phyloP scores from a whole-genome alignment of 2,329 filamentous ascomycete species.

The Paraconiothyrium sp. region DNA sequence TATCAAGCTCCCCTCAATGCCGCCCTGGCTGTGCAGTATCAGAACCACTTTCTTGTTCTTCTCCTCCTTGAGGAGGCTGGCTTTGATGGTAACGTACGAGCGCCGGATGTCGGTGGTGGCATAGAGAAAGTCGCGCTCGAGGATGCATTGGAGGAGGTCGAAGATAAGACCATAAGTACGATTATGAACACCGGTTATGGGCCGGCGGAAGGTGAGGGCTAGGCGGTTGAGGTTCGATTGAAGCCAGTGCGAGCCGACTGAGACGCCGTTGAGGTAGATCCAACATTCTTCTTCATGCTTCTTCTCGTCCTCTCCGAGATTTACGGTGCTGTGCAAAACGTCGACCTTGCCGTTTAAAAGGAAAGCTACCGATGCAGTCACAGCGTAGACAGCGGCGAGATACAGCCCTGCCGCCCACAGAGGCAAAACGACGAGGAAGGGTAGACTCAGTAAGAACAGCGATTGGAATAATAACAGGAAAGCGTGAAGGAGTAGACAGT shows the following conservation, averaged over 20 bases:
- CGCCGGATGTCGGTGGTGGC: slow-evolving; percentile 70
- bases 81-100: slow-evolving; percentile 70
- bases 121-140: slow-evolving; percentile 79
- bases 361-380: slow-evolving; percentile 43
- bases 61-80: slow-evolving; percentile 69
- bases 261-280: slow-evolving; percentile 83
- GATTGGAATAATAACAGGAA: slow-evolving; percentile 66
- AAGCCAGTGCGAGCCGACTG: slow-evolving; percentile 51
- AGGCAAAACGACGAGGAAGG: slow-evolving; percentile 58
- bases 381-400: slow-evolving; percentile 33
- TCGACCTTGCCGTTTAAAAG: slow-evolving; percentile 46
- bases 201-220: slow-evolving; percentile 75
- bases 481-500: slow-evolving; percentile 67
- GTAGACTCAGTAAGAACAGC: slow-evolving; percentile 67
- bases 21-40: slow-evolving; percentile 80
- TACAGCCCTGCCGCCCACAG: slow-evolving; percentile 50
- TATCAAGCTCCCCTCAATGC: slow-evolving; percentile 75
- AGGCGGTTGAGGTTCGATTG: slow-evolving; percentile 76
- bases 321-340: slow-evolving; percentile 64
- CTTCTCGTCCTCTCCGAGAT: slow-evolving; percentile 50
- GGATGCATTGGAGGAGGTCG: slow-evolving; percentile 78
- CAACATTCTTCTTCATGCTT: slow-evolving; percentile 71
- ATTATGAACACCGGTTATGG: slow-evolving; percentile 78
- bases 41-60: slow-evolving; percentile 74
- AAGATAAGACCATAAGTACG: slow-evolving; percentile 76